Conservation (phyloP, 2,329 filamentous ascomycete species). For the Ceratocystis papillata region DNA sequence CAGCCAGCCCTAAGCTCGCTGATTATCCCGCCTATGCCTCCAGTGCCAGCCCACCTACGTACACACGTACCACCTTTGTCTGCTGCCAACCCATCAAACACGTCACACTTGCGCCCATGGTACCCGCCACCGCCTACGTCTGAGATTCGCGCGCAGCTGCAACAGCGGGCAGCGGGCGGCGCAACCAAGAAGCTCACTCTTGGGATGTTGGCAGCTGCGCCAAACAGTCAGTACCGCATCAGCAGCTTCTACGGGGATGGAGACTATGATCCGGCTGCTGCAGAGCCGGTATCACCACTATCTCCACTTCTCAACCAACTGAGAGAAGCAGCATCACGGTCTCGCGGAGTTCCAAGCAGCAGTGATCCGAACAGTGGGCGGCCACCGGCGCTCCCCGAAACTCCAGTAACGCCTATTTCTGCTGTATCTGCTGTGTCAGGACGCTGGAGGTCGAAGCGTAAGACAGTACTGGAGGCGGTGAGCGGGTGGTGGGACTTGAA, state of each 20-base stretch:
- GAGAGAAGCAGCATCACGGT: conserved; percentile 18
- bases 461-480: conserved; percentile 39
- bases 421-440: conserved; percentile 23
- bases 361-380: not conserved
- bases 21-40: conserved; percentile 22
- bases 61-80: not conserved
- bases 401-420: conserved; percentile 25
- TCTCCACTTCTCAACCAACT: conserved; percentile 26
- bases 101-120: conserved; percentile 20
- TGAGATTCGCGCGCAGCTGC: conserved; percentile 14
- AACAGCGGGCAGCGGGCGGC: conserved; percentile 1
- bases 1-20: not conserved
- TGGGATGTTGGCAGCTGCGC: conserved; percentile 21
- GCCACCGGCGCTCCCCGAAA: conserved; percentile 21
- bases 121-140: conserved; percentile 25
- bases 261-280: not conserved
- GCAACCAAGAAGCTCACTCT: conserved; percentile 17
- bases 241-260: conserved; percentile 21
- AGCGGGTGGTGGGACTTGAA: conserved; percentile 48
- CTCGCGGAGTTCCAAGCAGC: not conserved
- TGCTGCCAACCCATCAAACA: not conserved
- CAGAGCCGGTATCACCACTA: conserved; percentile 27
- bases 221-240: conserved; percentile 8
- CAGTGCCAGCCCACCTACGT: conserved; percentile 18
- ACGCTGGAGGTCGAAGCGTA: conserved; percentile 32